A percentile compares a stretch with the other conserved stretches of the same genome.
phyloP scores from a whole-genome alignment of 768 basidiomycete genomes.

The Hysterangium stoloniferum region DNA sequence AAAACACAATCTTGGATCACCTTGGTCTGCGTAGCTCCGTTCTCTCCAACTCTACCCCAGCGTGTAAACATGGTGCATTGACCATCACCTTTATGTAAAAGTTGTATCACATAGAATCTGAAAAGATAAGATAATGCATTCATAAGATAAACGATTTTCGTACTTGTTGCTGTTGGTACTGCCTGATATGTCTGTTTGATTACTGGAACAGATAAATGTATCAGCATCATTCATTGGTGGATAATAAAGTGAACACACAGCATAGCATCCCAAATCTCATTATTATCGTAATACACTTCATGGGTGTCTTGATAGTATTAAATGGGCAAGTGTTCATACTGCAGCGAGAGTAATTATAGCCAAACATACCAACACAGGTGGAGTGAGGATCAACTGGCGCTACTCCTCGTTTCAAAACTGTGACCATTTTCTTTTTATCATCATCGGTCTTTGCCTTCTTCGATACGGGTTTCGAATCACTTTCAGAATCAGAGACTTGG shows the following conservation, averaged over 20 bases:
- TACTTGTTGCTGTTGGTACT: constrained; percentile 40
- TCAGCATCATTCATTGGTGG: not conserved
- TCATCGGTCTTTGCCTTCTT: constrained; percentile 21
- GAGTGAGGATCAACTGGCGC: constrained; percentile 49
- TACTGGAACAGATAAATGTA: constrained; percentile 16
- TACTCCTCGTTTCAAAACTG: constrained; percentile 43
- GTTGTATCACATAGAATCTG: constrained; percentile 54
- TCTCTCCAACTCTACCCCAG: constrained; percentile 58
- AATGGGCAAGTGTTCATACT: not conserved
- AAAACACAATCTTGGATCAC: no score
- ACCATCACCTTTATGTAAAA: constrained; percentile 38
- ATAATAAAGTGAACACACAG: constrained; percentile 21
- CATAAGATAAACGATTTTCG: constrained; percentile 3
- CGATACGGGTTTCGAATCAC: constrained; percentile 9
- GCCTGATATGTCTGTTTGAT: constrained; percentile 47
- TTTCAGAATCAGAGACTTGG: constrained; percentile 2
- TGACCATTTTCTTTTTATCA: constrained; percentile 30
- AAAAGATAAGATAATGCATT: not conserved
- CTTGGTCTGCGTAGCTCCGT: constrained; percentile 42
- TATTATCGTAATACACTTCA: constrained; percentile 38
- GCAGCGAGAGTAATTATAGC: no score
- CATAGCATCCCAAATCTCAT: constrained; percentile 51
- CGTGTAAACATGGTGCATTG: constrained; percentile 39
- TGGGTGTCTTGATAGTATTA: constrained; percentile 34
- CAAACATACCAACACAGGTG: constrained; percentile 36